A percentile compares a stretch with the other conserved stretches of the same genome.
Conservation (phyloP, 306 rosid genomes). For the Castanea mollissima region DNA sequence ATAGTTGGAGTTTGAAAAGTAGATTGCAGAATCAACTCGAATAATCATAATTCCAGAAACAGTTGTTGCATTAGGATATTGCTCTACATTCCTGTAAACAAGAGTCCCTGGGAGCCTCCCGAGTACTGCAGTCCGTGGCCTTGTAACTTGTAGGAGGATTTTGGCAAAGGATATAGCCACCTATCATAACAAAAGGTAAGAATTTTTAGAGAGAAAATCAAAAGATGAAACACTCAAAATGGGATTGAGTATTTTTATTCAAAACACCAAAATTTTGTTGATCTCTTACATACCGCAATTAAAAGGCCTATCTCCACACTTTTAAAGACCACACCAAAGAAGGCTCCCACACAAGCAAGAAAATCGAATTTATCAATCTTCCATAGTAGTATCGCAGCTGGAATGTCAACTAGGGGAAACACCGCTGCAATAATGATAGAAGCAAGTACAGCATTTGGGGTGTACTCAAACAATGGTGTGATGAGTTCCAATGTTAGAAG, state of each 20-base stretch:
- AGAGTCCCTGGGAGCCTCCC: conserved; percentile 65
- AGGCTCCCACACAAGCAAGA: conserved; percentile 85
- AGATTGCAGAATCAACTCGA: conserved; percentile 86
- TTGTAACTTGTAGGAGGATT: conserved; percentile 75
- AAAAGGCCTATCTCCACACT: conserved; percentile 84
- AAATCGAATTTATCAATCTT: conserved; percentile 86
- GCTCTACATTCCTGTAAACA: conserved; percentile 61
- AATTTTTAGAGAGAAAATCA: background rate
- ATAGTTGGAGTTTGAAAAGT: conserved; percentile 84
- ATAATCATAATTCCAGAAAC: conserved; percentile 56
- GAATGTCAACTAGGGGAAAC: conserved; percentile 40
- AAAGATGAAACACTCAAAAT: background rate
- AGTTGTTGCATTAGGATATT: conserved; percentile 61
- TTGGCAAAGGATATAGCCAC: conserved; percentile 73
- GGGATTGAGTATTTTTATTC: too few relatives aligned
- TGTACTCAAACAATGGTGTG: conserved; percentile 79
- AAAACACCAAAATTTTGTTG: too few relatives aligned
- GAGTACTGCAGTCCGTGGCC: conserved; percentile 72
- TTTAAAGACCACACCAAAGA: conserved; percentile 76
- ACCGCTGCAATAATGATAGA: conserved; percentile 77
- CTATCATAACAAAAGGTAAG: conserved; percentile 21
- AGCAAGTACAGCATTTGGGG: conserved; percentile 83
- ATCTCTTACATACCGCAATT: conserved; percentile 43
- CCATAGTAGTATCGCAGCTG: conserved; percentile 57
- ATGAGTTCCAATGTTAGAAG: conserved; percentile 52